phyloP scores from a whole-genome alignment of 2,329 filamentous ascomycete genomes.

The Passalora sequoiae region DNA sequence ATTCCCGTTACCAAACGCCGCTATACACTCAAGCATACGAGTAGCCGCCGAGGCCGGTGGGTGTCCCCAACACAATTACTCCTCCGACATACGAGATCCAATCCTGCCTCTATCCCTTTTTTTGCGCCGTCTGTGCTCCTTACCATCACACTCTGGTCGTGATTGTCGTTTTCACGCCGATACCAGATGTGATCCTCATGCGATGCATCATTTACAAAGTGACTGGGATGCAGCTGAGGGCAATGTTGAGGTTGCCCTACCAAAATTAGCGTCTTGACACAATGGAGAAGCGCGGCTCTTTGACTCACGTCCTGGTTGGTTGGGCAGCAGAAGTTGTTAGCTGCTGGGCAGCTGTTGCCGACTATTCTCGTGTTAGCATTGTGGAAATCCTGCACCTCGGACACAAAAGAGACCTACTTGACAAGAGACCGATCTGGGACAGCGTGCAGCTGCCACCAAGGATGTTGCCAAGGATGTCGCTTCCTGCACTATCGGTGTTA shows the following conservation, averaged over 20 bases:
- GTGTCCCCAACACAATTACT: too few relatives aligned
- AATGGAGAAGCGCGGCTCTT: too few relatives aligned
- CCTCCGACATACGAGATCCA: too few relatives aligned
- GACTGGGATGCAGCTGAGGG: constrained; percentile 9
- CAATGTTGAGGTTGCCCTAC: constrained; percentile 12
- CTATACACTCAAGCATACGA: too few relatives aligned
- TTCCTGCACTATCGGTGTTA: constrained; percentile 5
- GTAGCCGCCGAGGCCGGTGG: too few relatives aligned
- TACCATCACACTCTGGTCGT: too few relatives aligned
- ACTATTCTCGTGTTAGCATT: not conserved
- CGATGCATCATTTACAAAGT: not conserved
- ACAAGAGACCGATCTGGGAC: constrained; percentile 2
- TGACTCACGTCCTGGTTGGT: constrained; percentile 14
- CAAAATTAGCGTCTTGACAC: too few relatives aligned
- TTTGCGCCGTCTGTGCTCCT: too few relatives aligned
- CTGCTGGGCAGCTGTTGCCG: constrained; percentile 10
- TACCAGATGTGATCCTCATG: too few relatives aligned
- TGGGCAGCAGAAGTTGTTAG: constrained; percentile 20
- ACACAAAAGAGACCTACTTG: not conserved
- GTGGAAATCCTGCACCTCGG: not conserved
- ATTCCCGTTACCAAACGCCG: too few relatives aligned
- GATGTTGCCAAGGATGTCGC: constrained; percentile 9
- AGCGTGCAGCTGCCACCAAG: constrained; percentile 14
- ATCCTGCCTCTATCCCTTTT: too few relatives aligned
- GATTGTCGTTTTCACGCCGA: too few relatives aligned